phyloP scores from a whole-genome alignment of 257 asterid species.

The Solanum chmielewskii region DNA sequence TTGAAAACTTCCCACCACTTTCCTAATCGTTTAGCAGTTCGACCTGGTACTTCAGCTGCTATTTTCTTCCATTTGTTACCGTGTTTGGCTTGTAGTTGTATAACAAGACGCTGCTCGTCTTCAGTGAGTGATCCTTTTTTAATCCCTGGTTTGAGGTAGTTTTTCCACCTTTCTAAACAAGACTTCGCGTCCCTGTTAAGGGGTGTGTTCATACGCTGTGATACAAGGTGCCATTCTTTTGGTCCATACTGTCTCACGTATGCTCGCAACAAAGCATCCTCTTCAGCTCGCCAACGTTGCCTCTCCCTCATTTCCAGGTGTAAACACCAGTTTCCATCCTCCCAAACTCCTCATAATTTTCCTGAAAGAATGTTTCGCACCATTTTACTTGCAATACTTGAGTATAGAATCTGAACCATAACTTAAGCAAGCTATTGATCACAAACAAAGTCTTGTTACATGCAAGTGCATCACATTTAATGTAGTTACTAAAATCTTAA shows the following conservation, averaged over 20 bases:
- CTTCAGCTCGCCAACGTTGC: conserved; percentile 75
- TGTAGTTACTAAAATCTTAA: not conserved
- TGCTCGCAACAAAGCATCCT: conserved; percentile 50
- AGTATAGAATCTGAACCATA: not conserved
- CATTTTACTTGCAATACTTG: not conserved
- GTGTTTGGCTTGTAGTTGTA: conserved; percentile 31
- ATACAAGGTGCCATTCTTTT: conserved; percentile 55
- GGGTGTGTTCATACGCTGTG: conserved; percentile 44
- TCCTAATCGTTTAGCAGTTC: conserved; percentile 61
- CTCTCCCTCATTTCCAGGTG: conserved; percentile 59
- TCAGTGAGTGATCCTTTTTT: conserved; percentile 53
- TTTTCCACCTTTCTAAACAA: conserved; percentile 74
- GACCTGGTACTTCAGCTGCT: conserved; percentile 61
- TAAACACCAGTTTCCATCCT: conserved; percentile 29
- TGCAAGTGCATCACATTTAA: not conserved
- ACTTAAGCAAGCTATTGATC: not conserved
- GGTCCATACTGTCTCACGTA: conserved; percentile 59
- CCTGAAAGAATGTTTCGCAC: not conserved
- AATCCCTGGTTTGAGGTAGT: conserved; percentile 60
- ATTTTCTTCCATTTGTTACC: conserved; percentile 78
- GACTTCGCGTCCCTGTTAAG: conserved; percentile 52
- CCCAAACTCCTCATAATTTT: conserved; percentile 32
- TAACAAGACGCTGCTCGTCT: conserved; percentile 56
- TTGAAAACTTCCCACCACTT: conserved; percentile 70
- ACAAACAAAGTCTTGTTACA: not conserved